Base-by-base conservation (phyloP, 805 yeast species). In the Saturnispora besseyi region DNA sequence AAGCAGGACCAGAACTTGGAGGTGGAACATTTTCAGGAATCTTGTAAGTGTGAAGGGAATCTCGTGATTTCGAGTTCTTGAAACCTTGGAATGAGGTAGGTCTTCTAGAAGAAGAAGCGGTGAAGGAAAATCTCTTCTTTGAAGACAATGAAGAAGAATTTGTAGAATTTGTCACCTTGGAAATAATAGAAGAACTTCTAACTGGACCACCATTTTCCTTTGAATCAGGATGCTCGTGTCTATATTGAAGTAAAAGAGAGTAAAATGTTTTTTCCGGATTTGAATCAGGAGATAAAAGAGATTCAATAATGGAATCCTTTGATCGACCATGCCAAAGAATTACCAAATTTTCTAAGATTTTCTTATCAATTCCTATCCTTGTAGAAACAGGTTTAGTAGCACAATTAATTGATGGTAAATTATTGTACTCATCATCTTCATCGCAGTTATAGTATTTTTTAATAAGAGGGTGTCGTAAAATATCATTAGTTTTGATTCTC, bases 381-480 rank as follows among this genome's bases (percentile, higher is more conserved):
- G 77, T 67, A 22, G 51, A 44, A 52, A 77, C 72, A 2, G 81
- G 77, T 55, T 67, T 71, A 54, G 70, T 67, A 21, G 81, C 80
- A 28, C 78, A 73, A 54, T 71, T 71, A 7, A 81, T 81, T 54
- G 78, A 77, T 2, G 83, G 83, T 53, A 78, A 69, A 38, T 72
- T 68, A 51, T 65, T 56, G 47, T 59, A 62, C 41, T 62, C 64
- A 24, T 61, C 56, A 46, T 65, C 68, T 45, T 57, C 56, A 51
- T 56, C 70, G 67, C 60, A 65, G 69, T 73, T 69, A 5, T 82
- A 81, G 61, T 93, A 88, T 66, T 88, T 88, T 41, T 72, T 76
- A 55, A 93, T 68, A 41, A 93, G 69, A 3, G 97, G 96, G 68
- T 93, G 99, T 26, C 65, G 72, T 52, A 87, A 68, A 50, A 93